These are phyloP conservation scores for Amanita subjunquillea DNA, from an alignment of 768 basidiomycete genomes.

Conservation along the genomic window DNA sequence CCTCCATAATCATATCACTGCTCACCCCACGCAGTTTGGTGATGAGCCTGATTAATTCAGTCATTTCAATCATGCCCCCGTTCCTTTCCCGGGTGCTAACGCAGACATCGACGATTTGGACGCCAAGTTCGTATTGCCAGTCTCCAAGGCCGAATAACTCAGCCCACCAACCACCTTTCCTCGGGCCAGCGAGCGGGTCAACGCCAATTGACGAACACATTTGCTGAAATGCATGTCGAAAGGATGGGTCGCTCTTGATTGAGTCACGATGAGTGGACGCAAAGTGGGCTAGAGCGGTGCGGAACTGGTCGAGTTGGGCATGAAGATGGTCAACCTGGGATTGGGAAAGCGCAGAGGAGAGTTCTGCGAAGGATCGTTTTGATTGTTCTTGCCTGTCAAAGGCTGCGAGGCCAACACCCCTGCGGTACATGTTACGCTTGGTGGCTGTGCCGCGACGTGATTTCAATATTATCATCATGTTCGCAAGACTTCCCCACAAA, in stretches of 20 bases:
- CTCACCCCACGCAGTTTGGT: constrained; percentile 63
- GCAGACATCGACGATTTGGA: constrained; percentile 90
- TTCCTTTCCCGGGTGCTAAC: constrained; percentile 82
- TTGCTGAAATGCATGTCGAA: constrained; percentile 87
- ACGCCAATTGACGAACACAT: constrained; percentile 96
- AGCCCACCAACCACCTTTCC: constrained; percentile 86
- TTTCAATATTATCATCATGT: constrained; percentile 28
- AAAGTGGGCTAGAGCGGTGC: constrained; percentile 68
- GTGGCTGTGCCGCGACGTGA: neutral
- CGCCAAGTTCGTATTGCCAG: constrained; percentile 93
- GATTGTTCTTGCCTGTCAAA: constrained; percentile 84
- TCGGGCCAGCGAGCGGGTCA: constrained; percentile 83
- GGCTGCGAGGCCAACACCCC: constrained; percentile 82
- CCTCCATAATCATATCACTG: constrained; percentile 67
- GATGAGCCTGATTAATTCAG: constrained; percentile 73
- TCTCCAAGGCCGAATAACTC: constrained; percentile 83
- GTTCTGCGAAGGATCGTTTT: constrained; percentile 67
- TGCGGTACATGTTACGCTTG: constrained; percentile 45
- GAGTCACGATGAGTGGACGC: constrained; percentile 75
- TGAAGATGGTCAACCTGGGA: constrained; percentile 73
- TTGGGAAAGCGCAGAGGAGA: constrained; percentile 70
- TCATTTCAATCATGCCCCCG: constrained; percentile 87
- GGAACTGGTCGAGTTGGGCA: constrained; percentile 76
- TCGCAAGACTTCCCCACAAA: constrained; percentile 62
- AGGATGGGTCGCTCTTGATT: constrained; percentile 75